Base-by-base conservation (phyloP, 2,329 filamentous ascomycete genomes). In the Ophiosphaerella korrae region DNA sequence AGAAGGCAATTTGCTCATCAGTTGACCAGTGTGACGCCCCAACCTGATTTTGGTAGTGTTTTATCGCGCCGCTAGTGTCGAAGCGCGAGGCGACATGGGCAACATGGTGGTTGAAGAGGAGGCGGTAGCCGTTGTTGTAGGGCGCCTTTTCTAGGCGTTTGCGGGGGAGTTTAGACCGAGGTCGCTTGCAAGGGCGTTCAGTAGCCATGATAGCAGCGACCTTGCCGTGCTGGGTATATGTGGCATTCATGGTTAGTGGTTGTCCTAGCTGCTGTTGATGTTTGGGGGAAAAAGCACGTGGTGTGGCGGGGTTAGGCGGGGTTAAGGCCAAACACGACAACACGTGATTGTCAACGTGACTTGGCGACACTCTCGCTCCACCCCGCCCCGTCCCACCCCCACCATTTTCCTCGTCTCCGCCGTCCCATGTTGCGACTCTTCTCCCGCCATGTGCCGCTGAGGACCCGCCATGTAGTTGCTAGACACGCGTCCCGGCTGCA, bases 21-120 rank as follows among this genome's bases (percentile, higher is more conserved):
- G 81, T 53, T 0, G 83, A 86, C 93, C 93, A 97, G 9, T 74
- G 60, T 1, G 86, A 85, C 23, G 84, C 78, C 18, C 91, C 92
- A 43, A 92, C 75, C 62, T 91, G 88, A 2, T 82, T 49, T 80
- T 32, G 75, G 43, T 41, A 70, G 51, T 49, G 58, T 37, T 53
- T 57, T 47, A 12, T 39, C 31, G 32, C 21, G 16, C 42, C 39
- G 7, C 37, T 18, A 5, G 47, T 36, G 21, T 54, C 50, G 35
- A 67, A 65, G 34, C 58, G 61, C 18, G 53, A 39, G 13, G 58
- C 60, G 1, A 58, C 60, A 12, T 52, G 50, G 16, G 24, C 43
- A 9, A 74, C 63, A 3, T 57, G 41, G n/a, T 67, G 51, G 47
- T 75, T 75, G 55, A 68, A 72, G 4, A 74, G 55, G 1, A 56